Base-by-base conservation (phyloP, 2,329 filamentous ascomycete species). In the Colletotrichum sp. region DNA sequence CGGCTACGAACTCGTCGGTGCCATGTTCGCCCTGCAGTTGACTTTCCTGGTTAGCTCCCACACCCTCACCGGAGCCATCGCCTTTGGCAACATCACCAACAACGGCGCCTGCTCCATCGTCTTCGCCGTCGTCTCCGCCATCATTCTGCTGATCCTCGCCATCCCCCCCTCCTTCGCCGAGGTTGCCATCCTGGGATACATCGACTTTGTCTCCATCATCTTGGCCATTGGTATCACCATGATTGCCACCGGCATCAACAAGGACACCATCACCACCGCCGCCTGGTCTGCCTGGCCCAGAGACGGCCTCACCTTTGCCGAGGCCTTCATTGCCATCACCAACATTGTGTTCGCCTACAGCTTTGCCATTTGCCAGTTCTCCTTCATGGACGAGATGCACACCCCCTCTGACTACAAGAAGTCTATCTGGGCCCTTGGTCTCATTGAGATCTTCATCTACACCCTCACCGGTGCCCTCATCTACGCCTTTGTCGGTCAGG, bases 271-370 rank as follows among this genome's bases (percentile, higher is more conserved):
- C 16, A 33, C 77, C 16, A 70, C 82, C 13, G 75, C 79, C 0
- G 78, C 78, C 2, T 87, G 86, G 85, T 86, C 85, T 11, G 83
- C 84, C 1, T 88, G 86, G 84, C 86, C 86, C 63, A 84, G 83
- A 78, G 80, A 84, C 6, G 78, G 85, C 6, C 81, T 89, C 2
- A 83, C 83, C 38, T 85, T 93, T 51, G 84, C 86, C 59, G 85
- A 89, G 58, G 90, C 85, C 24, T 92, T 93, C 79, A 86, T 90
- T 16, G 88, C 90, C 21, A 87, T 93, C 59, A 87, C 86, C 78
- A 94, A 94, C 83, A 94, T 95, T 67, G 87, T 94, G 74, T 91
- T 95, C 74, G 92, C 93, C 70, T 95, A 93, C 84, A 87, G 91
- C 74, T 88, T 87, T 72, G 84, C 86, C 76, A 83, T 88, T 66